These are phyloP conservation scores for Thelonectria discophora DNA, from an alignment of 2,329 filamentous ascomycete genomes.

Conservation along the genomic window DNA sequence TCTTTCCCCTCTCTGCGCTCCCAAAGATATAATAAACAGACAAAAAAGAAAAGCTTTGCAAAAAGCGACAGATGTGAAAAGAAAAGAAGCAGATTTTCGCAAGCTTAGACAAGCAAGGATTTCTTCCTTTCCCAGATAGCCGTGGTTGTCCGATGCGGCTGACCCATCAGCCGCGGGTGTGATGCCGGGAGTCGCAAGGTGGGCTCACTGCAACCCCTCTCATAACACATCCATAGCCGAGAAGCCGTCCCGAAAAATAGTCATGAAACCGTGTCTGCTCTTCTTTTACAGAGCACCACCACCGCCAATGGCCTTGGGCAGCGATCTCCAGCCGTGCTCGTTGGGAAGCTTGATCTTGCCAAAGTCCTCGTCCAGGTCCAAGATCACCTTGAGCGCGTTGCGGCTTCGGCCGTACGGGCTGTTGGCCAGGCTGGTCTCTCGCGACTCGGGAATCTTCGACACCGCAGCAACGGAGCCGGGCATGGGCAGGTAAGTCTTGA, in stretches of 20 bases:
- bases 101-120: not conserved
- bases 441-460: constrained; percentile 56
- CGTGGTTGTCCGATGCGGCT: constrained; percentile 24
- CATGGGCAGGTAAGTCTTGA: constrained; percentile 79
- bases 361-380: constrained; percentile 94
- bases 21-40: constrained; percentile 11
- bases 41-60: constrained; percentile 6
- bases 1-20: constrained; percentile 9
- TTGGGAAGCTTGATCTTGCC: constrained; percentile 73
- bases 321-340: constrained; percentile 61
- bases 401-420: constrained; percentile 71
- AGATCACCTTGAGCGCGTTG: constrained; percentile 94
- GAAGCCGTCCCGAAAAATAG: constrained; percentile 24
- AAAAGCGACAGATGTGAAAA: not conserved
- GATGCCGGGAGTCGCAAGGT: constrained; percentile 25
- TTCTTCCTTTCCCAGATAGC: constrained; percentile 6
- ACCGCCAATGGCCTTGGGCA: constrained; percentile 61
- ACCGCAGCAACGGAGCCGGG: constrained; percentile 70
- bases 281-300: constrained; percentile 41
- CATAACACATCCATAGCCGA: constrained; percentile 35
- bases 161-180: constrained; percentile 30
- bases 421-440: constrained; percentile 46
- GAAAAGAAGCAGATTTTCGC: constrained; percentile 7
- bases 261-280: constrained; percentile 14
- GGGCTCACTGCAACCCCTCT: constrained; percentile 25